Evolutionary conservation across 371 early-diverging fungal genomes (phyloP).

Genomic region (Rhizopus microsporus): DNA sequence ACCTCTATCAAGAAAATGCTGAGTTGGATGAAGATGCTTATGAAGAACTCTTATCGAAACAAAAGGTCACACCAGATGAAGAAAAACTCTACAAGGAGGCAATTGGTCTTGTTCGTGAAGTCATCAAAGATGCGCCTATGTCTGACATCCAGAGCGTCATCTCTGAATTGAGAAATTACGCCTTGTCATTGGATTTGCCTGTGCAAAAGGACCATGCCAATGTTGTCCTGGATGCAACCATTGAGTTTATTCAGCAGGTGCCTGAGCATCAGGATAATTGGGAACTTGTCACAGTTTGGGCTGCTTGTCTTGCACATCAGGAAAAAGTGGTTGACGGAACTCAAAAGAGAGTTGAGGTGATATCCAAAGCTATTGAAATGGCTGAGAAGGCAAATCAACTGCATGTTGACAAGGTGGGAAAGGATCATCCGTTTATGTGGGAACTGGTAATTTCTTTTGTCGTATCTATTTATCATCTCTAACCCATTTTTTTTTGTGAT

Average conservation of each 20-base stretch:
- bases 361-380: slow-evolving; percentile 22
- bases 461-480: neutral
- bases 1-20: slow-evolving; percentile 24
- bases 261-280: slow-evolving; percentile 25
- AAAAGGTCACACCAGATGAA: slow-evolving; percentile 33
- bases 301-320: slow-evolving; percentile 34
- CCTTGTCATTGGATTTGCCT: slow-evolving; percentile 30
- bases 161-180: slow-evolving; percentile 33
- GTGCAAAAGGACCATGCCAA: slow-evolving; percentile 23
- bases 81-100: slow-evolving; percentile 36
- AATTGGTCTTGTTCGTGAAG: slow-evolving; percentile 17
- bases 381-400: slow-evolving; percentile 24
- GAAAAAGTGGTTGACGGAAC: slow-evolving; percentile 23
- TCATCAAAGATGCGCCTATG: slow-evolving; percentile 3
- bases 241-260: slow-evolving; percentile 24
- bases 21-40: slow-evolving; percentile 34
- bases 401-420: slow-evolving; percentile 18
- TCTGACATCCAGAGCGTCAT: slow-evolving; percentile 21
- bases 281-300: slow-evolving; percentile 33
- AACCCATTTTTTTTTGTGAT: slow-evolving; percentile 2
- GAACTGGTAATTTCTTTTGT: slow-evolving; percentile 32
- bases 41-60: slow-evolving; percentile 34
- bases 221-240: slow-evolving; percentile 22
- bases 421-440: slow-evolving; percentile 37
- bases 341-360: slow-evolving; percentile 16